Conservation (phyloP, 208 protist species). For the Crithidia fasciculata region DNA sequence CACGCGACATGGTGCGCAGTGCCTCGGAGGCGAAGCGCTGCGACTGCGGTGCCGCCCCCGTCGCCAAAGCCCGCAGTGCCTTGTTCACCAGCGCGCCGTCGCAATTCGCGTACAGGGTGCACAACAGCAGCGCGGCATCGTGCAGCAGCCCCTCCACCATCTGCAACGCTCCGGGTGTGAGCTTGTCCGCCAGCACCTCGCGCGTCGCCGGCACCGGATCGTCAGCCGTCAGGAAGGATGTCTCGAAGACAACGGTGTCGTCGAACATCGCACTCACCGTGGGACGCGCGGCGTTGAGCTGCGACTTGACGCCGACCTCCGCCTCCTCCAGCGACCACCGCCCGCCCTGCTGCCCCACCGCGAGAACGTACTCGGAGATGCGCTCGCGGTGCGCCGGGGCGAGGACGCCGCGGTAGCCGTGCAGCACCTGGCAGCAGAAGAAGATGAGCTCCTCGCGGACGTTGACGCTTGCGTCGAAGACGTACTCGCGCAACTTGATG, state of each 20-base stretch:
- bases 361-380: slow-evolving; percentile 60
- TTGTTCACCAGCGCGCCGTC: slow-evolving; percentile 67
- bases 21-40: slow-evolving; percentile 78
- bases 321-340: slow-evolving; percentile 74
- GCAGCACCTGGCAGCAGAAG: slow-evolving; percentile 78
- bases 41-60: slow-evolving; percentile 53
- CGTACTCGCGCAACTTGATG: slow-evolving; percentile 75
- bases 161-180: slow-evolving; percentile 29
- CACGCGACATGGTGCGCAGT: slow-evolving; percentile 81
- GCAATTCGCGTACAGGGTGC: slow-evolving; percentile 67
- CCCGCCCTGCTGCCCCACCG: slow-evolving; percentile 42
- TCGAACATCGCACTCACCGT: slow-evolving; percentile 83
- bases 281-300: slow-evolving; percentile 73
- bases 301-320: slow-evolving; percentile 79
- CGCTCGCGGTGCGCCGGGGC: slow-evolving; percentile 25
- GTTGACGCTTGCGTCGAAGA: slow-evolving; percentile 88
- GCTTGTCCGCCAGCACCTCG: slow-evolving; percentile 28
- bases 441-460: slow-evolving; percentile 89
- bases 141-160: slow-evolving; percentile 76
- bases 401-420: slow-evolving; percentile 61
- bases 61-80: slow-evolving; percentile 53
- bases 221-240: slow-evolving; percentile 50
- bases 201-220: slow-evolving; percentile 42
- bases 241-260: slow-evolving; percentile 74
- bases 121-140: slow-evolving; percentile 82